These are phyloP conservation scores for Beta lomatogona DNA, from an alignment of 179 eudicot species.

Conservation along the genomic window DNA sequence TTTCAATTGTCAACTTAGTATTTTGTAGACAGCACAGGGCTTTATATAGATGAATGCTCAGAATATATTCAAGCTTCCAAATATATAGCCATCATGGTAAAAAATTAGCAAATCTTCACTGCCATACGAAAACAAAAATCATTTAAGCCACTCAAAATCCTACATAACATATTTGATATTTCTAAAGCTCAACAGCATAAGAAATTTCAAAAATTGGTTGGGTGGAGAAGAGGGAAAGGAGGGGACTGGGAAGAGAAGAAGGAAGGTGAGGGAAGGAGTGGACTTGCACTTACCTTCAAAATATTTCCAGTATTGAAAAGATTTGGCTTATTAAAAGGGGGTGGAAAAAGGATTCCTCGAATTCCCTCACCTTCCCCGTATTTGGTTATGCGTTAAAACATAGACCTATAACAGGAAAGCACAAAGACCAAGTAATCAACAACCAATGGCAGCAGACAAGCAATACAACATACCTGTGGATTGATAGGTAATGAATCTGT, in stretches of 20 bases:
- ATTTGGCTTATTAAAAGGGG: neutral
- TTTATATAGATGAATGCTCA: neutral
- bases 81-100: neutral
- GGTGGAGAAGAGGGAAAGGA: neutral
- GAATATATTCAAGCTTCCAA: too few species aligned
- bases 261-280: neutral
- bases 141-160: neutral
- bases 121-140: neutral
- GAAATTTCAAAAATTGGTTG: neutral
- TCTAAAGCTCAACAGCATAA: neutral
- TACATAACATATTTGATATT: neutral
- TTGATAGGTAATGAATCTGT: slow-evolving; percentile 92
- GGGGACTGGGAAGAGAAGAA: neutral
- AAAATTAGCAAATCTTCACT: neutral
- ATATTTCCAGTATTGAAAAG: neutral
- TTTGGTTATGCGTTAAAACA: neutral
- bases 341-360: neutral
- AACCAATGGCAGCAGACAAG: neutral
- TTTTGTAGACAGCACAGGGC: neutral
- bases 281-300: neutral
- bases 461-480: slow-evolving; percentile 69
- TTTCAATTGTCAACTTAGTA: neutral
- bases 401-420: neutral
- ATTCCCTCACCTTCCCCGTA: neutral
- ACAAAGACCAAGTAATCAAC: neutral